phyloP scores from a whole-genome alignment of 371 early-diverging fungal genomes.

The Funneliformis caledonium region DNA sequence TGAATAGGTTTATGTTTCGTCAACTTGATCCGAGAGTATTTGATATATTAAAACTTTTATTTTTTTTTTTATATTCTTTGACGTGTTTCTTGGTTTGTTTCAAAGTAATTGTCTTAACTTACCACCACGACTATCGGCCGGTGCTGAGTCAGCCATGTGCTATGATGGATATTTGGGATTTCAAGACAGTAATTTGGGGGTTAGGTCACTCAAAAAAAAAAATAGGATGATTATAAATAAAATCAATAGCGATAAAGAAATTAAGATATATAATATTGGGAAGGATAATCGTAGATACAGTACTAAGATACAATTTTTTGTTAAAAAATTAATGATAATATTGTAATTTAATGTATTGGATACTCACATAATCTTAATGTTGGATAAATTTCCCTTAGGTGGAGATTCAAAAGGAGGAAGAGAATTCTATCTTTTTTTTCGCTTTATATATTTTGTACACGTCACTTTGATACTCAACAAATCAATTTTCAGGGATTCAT shows the following conservation, averaged over 20 bases:
- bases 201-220: not conserved
- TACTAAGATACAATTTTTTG: not conserved
- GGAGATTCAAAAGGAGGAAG: conserved; percentile 37
- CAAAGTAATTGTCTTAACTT: not conserved
- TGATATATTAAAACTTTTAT: not conserved
- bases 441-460: conserved; percentile 16
- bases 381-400: conserved; percentile 33
- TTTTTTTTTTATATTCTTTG: not conserved
- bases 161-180: conserved; percentile 14
- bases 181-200: not conserved
- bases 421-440: not conserved
- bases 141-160: conserved; percentile 46
- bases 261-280: not conserved
- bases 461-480: conserved; percentile 13
- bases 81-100: not conserved
- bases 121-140: conserved; percentile 46
- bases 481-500: not conserved
- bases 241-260: not conserved
- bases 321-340: not conserved
- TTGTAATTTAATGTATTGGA: conserved; percentile 1
- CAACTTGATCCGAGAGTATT: not conserved
- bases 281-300: not conserved
- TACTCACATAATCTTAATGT: conserved; percentile 40
- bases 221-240: not conserved
- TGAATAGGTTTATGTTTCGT: not conserved